Evolutionary conservation across 2,329 filamentous ascomycete genomes (phyloP), one percentile per base, ranked within the genome.

Genomic region (Ophiostoma quercus): DNA sequence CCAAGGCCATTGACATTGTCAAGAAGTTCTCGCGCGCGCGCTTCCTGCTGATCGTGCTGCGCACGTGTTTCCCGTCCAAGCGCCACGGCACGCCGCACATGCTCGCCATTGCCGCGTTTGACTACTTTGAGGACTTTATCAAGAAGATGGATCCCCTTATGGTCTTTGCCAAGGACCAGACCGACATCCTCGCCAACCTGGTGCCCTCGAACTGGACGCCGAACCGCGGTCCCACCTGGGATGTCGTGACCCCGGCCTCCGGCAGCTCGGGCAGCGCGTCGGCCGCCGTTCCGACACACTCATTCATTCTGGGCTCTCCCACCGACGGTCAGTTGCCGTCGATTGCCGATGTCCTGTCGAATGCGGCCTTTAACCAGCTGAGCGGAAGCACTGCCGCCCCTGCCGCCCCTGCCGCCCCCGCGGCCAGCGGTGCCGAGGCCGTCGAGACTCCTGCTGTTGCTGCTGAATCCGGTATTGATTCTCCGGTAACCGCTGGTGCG

Each of bases 91-190:
- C 81, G 11, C 85, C 87, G 39, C 85, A 90, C 12, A 91, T 97
- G 75, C 88, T 87, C 69, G 85, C 88, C 34, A 85, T 96, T 74
- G 96, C 96, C 76, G 85, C 96, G 29, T 92, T 89, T 41, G 94
- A 98, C 77, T 89, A 92, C 77, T 96, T 96, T 77, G 83, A 87
- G 63, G 80, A 83, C n/a, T 81, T 97, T 51, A 85, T 96, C 32
- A 85, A 87, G 72, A 88, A 88, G 34, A 84, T 98, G 43, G 93
- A 92, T 3, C 88, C 88, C 32, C 81, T 99, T 19, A 85, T 97
- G 73, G 87, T 91, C 60, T 89, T 90, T 68, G 91, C 92, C 71
- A 84, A 96, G n/a, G 90, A 89, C 78, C 94, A 99, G 78, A 91
- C 96, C 73, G 90, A 94, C 47, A 82, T 89, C 0, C 82, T 97